Evolutionary conservation across 768 basidiomycete genomes (phyloP).

Genomic region (Trametopsis cervina): DNA sequence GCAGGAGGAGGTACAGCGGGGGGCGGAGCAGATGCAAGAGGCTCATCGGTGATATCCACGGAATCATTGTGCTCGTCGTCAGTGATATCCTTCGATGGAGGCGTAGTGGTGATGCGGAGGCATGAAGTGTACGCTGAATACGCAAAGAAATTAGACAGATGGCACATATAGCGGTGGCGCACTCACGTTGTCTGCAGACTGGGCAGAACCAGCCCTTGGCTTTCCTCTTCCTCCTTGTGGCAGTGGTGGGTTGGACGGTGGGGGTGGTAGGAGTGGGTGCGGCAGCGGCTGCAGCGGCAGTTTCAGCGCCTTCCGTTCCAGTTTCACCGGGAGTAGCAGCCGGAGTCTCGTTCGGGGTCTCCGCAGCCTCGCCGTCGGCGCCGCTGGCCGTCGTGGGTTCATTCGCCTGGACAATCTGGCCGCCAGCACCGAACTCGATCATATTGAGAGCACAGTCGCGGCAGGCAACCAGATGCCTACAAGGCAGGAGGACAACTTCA

Average conservation of each 20-base stretch:
- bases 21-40: slow-evolving; percentile 6
- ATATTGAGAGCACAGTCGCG: slow-evolving; percentile 94
- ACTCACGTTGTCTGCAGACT: slow-evolving; percentile 89
- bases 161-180: neutral
- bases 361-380: slow-evolving; percentile 7
- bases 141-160: neutral
- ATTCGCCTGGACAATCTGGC: slow-evolving; percentile 61
- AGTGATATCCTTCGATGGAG: slow-evolving; percentile 38
- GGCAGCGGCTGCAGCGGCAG: slow-evolving; percentile 9
- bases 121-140: slow-evolving; percentile 78
- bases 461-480: slow-evolving; percentile 91
- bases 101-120: slow-evolving; percentile 68
- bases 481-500: slow-evolving; percentile 90
- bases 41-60: slow-evolving; percentile 15
- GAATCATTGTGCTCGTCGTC: slow-evolving; percentile 18
- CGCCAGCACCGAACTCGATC: slow-evolving; percentile 96
- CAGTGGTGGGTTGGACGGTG: slow-evolving; percentile 21
- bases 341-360: neutral
- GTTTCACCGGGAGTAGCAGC: slow-evolving; percentile 5
- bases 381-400: slow-evolving; percentile 23
- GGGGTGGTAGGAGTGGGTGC: slow-evolving; percentile 12
- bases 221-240: slow-evolving; percentile 75
- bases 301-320: slow-evolving; percentile 9
- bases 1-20: slow-evolving; percentile 7
- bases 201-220: slow-evolving; percentile 98